Evolutionary conservation across 352 stramenopile species (phyloP).

Genomic region (Plasmopara halstedii): DNA sequence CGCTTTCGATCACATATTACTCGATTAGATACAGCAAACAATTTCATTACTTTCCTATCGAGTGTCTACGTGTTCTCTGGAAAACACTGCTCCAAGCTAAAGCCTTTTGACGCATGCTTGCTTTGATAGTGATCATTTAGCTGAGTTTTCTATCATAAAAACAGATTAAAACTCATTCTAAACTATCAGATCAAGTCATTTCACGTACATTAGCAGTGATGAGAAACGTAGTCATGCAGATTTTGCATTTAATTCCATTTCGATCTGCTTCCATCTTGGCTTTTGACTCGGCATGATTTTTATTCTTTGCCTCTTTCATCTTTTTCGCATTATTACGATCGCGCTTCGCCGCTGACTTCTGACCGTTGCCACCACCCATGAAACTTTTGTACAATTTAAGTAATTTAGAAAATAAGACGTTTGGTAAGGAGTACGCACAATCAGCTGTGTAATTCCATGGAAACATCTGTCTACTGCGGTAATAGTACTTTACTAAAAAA

Average conservation of each 20-base stretch:
- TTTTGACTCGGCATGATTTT: constrained; percentile 73
- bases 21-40: neutral
- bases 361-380: constrained; percentile 80
- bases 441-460: too few species aligned
- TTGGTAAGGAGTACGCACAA: neutral
- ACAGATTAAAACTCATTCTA: neutral
- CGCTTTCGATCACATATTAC: neutral
- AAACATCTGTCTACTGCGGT: too few species aligned
- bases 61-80: constrained; percentile 19
- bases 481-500: too few species aligned
- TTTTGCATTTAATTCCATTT: constrained; percentile 79
- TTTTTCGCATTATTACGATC: constrained; percentile 84
- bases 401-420: constrained; percentile 13
- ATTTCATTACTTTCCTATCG: too few species aligned
- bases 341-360: constrained; percentile 72
- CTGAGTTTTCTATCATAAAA: constrained; percentile 32
- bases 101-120: constrained; percentile 72
- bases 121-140: constrained; percentile 79
- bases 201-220: constrained; percentile 68
- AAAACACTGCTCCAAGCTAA: constrained; percentile 76
- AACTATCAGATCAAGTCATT: neutral
- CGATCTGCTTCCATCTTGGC: constrained; percentile 79
- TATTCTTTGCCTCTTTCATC: constrained; percentile 74
- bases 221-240: constrained; percentile 85
- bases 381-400: constrained; percentile 8